These are phyloP conservation scores for Baorangia bicolor DNA, from an alignment of 768 basidiomycete species.

Conservation along the genomic window DNA sequence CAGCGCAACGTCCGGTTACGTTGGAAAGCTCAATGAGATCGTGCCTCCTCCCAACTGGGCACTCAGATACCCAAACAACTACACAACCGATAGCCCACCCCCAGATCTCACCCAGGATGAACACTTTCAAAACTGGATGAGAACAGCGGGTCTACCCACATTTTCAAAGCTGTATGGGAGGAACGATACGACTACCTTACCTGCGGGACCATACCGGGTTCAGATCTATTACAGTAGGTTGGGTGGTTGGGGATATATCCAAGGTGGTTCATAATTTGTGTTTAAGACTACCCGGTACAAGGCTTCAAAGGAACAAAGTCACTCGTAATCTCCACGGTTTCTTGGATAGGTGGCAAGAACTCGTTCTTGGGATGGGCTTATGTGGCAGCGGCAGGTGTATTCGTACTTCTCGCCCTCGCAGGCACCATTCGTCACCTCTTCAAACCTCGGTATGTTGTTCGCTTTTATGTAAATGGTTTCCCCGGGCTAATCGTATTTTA, in stretches of 20 bases:
- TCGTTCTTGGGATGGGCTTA: constrained; percentile 99
- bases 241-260: not conserved
- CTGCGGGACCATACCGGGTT: constrained; percentile 73
- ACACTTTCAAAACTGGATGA: constrained; percentile 99
- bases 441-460: constrained; percentile 72
- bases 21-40: constrained; percentile 54
- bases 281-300: constrained; percentile 88
- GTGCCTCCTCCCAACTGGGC: constrained; percentile 95
- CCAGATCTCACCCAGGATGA: constrained; percentile 78
- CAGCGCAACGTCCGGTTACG: constrained; percentile 52
- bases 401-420: constrained; percentile 81
- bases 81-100: constrained; percentile 59
- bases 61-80: constrained; percentile 67
- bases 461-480: not conserved
- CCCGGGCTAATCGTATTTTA: constrained; percentile 27
- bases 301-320: constrained; percentile 95
- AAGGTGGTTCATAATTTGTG: constrained; percentile 2
- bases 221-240: constrained; percentile 72
- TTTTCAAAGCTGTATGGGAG: constrained; percentile 94
- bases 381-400: constrained; percentile 82
- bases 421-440: constrained; percentile 92
- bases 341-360: constrained; percentile 99
- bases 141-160: constrained; percentile 93
- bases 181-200: constrained; percentile 76
- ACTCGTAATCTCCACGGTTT: constrained; percentile 93